phyloP scores from a whole-genome alignment of 2,329 filamentous ascomycete genomes.

The Pyrenophora tritici-repentis region DNA sequence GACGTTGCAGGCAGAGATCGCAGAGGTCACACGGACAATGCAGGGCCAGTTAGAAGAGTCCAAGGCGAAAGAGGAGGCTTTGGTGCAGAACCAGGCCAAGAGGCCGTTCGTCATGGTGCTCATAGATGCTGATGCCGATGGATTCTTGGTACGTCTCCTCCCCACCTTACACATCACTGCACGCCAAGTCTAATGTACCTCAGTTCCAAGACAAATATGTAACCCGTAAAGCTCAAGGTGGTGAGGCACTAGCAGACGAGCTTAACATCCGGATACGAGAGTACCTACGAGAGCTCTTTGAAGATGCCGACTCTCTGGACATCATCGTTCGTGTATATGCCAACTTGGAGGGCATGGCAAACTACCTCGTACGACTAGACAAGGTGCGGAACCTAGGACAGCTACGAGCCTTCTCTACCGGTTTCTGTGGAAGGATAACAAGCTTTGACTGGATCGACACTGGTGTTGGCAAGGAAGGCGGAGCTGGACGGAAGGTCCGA shows the following conservation, averaged over 20 bases:
- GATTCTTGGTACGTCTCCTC: constrained; percentile 36
- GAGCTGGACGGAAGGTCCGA: constrained; percentile 40
- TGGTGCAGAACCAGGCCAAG: constrained; percentile 40
- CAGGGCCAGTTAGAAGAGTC: constrained; percentile 25
- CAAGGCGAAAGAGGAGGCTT: constrained; percentile 36
- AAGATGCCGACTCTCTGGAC: constrained; percentile 43
- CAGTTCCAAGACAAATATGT: constrained; percentile 47
- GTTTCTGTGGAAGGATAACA: constrained; percentile 44
- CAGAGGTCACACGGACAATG: constrained; percentile 14
- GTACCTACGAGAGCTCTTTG: constrained; percentile 42
- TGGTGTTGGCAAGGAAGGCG: constrained; percentile 45
- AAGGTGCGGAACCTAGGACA: constrained; percentile 45
- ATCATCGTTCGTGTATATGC: constrained; percentile 44
- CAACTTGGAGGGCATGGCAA: constrained; percentile 46
- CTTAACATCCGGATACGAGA: constrained; percentile 41
- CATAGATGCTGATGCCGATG: constrained; percentile 46
- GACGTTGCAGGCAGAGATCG: constrained; percentile 41
- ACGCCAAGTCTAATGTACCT: not conserved
- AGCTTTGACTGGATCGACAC: constrained; percentile 46
- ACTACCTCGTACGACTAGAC: constrained; percentile 42
- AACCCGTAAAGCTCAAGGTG: constrained; percentile 42
- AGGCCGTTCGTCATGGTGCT: constrained; percentile 45
- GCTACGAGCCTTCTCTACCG: constrained; percentile 43
- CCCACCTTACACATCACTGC: not conserved
- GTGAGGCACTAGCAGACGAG: constrained; percentile 44